A percentile compares a stretch with the other conserved stretches of the same genome.
Conservation (phyloP, 1,284 basidiomycete species). For the Rugosomyces carneus region DNA sequence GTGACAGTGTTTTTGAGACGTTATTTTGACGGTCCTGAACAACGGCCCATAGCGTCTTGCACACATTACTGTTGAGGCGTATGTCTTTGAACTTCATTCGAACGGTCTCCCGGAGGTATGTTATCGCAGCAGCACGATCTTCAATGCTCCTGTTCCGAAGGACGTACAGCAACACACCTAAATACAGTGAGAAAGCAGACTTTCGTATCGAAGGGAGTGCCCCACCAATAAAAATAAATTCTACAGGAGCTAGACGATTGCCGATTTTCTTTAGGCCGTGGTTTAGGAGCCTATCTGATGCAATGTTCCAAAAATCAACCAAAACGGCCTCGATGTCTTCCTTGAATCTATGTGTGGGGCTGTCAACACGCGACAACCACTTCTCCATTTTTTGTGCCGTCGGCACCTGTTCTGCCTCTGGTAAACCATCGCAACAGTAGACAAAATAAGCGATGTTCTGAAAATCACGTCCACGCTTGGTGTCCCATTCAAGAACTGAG, state of each 20-base stretch:
- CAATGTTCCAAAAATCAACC: constrained; percentile 48
- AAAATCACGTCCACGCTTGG: constrained; percentile 61
- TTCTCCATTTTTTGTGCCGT: constrained; percentile 48
- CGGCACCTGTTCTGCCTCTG: constrained; percentile 42
- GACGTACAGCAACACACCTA: constrained; percentile 55
- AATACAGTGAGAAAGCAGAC: not conserved
- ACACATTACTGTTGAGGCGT: constrained; percentile 49
- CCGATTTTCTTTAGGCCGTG: constrained; percentile 43
- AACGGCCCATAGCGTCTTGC: constrained; percentile 49
- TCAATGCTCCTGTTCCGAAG: constrained; percentile 33
- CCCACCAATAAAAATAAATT: constrained; percentile 70
- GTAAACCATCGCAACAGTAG: constrained; percentile 50
- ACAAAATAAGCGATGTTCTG: constrained; percentile 61
- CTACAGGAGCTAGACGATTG: constrained; percentile 62
- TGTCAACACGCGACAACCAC: constrained; percentile 45
- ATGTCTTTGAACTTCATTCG: constrained; percentile 52
- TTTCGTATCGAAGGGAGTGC: constrained; percentile 1
- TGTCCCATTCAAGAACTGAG: constrained; percentile 49
- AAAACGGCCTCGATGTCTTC: constrained; percentile 42
- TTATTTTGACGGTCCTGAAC: constrained; percentile 35
- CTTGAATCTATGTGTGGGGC: constrained; percentile 42
- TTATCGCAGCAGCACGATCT: constrained; percentile 45
- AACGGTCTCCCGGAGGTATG: constrained; percentile 46
- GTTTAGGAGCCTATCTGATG: constrained; percentile 31
- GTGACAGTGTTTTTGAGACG: constrained; percentile 14